Evolutionary conservation across 805 yeast species (phyloP), one percentile per base, ranked within the genome.

Genomic region (Clavispora vitiphila): DNA sequence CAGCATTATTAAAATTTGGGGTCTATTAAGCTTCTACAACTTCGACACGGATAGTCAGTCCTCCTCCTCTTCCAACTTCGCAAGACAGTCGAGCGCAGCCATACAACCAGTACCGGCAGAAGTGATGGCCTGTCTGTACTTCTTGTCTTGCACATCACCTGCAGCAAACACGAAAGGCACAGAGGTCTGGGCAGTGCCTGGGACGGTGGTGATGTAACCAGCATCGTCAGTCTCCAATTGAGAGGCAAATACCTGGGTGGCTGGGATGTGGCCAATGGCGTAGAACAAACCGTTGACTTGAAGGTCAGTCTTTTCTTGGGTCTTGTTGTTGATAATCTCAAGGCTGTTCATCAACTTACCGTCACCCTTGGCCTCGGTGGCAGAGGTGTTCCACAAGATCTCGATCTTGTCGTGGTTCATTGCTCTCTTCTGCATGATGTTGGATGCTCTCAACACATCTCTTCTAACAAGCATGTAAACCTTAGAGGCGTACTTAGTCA

Each of bases 41-140:
- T 14, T 18, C 11, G 35, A 22, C 12, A 22, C 15, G 15, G 26
- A 7, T 24, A 47, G 47, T 49, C 53, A 47, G 41, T 39, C 54
- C 46, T 49, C 55, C 38, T 52, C 55, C 47, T 52, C 56, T 35
- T 52, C 56, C 27, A 52, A 45, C 46, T 48, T 48, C 34, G 47
- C 45, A 27, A 52, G 47, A 60, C 91, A 87, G 58, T 93, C 98
- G 48, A 93, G 77, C 46, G 96, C 99, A 57, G 99, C 99, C 97
- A 90, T 91, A 77, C 99, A 93, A 50, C 99, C 99, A 49, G 96
- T 78, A 61, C 99, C 99, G n/a, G 99, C 99, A 64, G 97, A 89
- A 32, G 99, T 93, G 61, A 93, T 88, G 44, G 99, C 99, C 74
- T 93, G 99, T 81, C 99, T 87, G 71, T 91, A 93, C 64, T 78